Evolutionary conservation across 1,284 basidiomycete genomes (phyloP).

Genomic region (Cutaneotrichosporon sp.): DNA sequence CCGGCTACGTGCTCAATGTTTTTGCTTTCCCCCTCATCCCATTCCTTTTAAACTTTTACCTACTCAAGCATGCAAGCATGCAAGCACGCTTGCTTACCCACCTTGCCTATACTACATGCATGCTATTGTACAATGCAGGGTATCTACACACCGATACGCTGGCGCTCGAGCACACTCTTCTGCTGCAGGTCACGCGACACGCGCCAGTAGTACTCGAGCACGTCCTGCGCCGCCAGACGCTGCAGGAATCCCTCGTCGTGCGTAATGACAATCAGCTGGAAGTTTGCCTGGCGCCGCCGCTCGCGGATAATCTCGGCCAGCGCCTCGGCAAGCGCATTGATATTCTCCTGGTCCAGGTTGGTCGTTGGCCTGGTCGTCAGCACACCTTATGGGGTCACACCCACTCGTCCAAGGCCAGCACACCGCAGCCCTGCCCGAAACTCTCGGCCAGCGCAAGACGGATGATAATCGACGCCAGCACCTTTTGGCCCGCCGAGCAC

Average conservation of each 20-base stretch:
- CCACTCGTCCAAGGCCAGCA: constrained; percentile 85
- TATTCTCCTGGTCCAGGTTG: constrained; percentile 93
- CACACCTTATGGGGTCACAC: background rate
- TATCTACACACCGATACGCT: constrained; percentile 29
- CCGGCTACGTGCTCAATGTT: too few relatives aligned
- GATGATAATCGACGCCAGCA: constrained; percentile 98
- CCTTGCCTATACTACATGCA: background rate
- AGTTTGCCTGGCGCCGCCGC: constrained; percentile 79
- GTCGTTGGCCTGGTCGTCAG: constrained; percentile 65
- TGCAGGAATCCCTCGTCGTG: constrained; percentile 68
- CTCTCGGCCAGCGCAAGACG: constrained; percentile 95
- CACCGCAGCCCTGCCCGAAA: constrained; percentile 95
- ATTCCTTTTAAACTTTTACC: too few relatives aligned
- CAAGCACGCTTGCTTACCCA: too few relatives aligned
- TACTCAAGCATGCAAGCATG: too few relatives aligned
- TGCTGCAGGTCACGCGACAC: constrained; percentile 47
- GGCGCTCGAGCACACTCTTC: constrained; percentile 48
- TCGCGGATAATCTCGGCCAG: constrained; percentile 93
- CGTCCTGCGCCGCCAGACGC: constrained; percentile 69
- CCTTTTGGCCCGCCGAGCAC: constrained; percentile 97
- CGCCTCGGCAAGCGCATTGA: constrained; percentile 84
- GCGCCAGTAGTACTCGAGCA: constrained; percentile 86
- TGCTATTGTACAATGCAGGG: constrained; percentile 3
- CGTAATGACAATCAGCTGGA: constrained; percentile 96
- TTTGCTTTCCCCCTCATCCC: too few relatives aligned